Conservation (phyloP, 345 rosid genomes). For the Populus euphratica region DNA sequence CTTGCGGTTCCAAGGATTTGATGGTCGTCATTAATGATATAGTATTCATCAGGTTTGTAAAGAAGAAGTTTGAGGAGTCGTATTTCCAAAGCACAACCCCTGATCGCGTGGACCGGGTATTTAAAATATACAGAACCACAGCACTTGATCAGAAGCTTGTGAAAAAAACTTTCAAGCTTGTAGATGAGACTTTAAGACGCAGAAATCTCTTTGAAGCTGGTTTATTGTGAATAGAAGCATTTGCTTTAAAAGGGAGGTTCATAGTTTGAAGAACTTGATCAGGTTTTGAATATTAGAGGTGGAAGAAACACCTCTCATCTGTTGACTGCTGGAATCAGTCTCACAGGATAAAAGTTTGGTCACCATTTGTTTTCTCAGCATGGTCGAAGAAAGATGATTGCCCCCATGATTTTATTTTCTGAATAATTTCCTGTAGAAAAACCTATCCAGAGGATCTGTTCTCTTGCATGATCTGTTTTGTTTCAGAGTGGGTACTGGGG, state of each 20-base stretch:
- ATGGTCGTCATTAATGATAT: background rate
- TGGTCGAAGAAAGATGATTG: background rate
- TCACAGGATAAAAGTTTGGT: constrained; percentile 26
- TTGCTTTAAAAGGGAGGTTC: constrained; percentile 14
- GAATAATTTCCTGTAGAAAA: constrained; percentile 15
- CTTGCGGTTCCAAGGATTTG: background rate
- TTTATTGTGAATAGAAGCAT: constrained; percentile 48
- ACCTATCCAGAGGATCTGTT: background rate
- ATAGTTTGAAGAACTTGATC: constrained; percentile 25
- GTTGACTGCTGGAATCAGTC: constrained; percentile 11
- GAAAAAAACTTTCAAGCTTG: constrained; percentile 97
- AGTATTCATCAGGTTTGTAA: constrained; percentile 60
- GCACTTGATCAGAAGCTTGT: constrained; percentile 97
- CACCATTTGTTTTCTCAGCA: constrained; percentile 10
- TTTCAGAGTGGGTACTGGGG: background rate
- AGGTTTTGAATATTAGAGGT: constrained; percentile 12
- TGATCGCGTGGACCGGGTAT: constrained; percentile 81
- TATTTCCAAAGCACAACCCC: constrained; percentile 85
- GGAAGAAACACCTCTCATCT: constrained; percentile 15
- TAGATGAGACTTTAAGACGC: constrained; percentile 86
- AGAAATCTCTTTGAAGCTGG: constrained; percentile 96
- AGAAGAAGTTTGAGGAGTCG: constrained; percentile 92
- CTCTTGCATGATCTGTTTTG: constrained; percentile 4
- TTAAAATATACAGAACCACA: constrained; percentile 90
- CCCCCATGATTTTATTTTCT: constrained; percentile 13